These are phyloP conservation scores for Corinectria fuckeliana DNA, from an alignment of 2,329 filamentous ascomycete species.

Conservation along the genomic window DNA sequence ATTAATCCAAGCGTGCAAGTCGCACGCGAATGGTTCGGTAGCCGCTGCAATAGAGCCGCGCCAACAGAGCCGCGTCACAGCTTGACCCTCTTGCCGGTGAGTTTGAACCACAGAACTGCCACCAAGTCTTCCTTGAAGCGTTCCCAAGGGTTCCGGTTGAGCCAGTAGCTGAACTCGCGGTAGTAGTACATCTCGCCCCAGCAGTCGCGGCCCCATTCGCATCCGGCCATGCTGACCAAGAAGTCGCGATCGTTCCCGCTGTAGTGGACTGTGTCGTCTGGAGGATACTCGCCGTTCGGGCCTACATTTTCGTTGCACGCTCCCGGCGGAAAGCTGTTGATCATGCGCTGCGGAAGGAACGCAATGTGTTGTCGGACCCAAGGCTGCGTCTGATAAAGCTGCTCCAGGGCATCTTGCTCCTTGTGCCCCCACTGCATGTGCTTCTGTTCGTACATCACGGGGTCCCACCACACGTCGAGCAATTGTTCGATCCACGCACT, in stretches of 20 bases:
- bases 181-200: slow-evolving; percentile 98
- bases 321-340: slow-evolving; percentile 92
- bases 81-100: slow-evolving; percentile 67
- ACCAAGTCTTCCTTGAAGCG: slow-evolving; percentile 71
- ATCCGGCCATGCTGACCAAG: slow-evolving; percentile 97
- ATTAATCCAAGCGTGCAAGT: slow-evolving; percentile 9
- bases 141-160: slow-evolving; percentile 87
- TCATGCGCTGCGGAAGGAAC: slow-evolving; percentile 88
- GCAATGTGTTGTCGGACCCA: slow-evolving; percentile 90
- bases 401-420: slow-evolving; percentile 93
- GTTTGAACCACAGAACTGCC: slow-evolving; percentile 66
- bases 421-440: slow-evolving; percentile 99
- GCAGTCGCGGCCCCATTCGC: slow-evolving; percentile 95
- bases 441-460: slow-evolving; percentile 95
- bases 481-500: slow-evolving; percentile 89
- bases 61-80: slow-evolving; percentile 47
- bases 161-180: slow-evolving; percentile 85
- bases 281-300: slow-evolving; percentile 65
- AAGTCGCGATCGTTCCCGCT: slow-evolving; percentile 86
- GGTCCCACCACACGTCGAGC: slow-evolving; percentile 98
- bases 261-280: slow-evolving; percentile 72
- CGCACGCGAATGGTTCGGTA: background rate
- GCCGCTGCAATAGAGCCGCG: background rate
- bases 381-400: slow-evolving; percentile 88
- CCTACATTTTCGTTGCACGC: slow-evolving; percentile 76